Evolutionary conservation across 352 stramenopile species (phyloP), one percentile per base, ranked within the genome.

Genomic region (Nothophytophthora sp.): DNA sequence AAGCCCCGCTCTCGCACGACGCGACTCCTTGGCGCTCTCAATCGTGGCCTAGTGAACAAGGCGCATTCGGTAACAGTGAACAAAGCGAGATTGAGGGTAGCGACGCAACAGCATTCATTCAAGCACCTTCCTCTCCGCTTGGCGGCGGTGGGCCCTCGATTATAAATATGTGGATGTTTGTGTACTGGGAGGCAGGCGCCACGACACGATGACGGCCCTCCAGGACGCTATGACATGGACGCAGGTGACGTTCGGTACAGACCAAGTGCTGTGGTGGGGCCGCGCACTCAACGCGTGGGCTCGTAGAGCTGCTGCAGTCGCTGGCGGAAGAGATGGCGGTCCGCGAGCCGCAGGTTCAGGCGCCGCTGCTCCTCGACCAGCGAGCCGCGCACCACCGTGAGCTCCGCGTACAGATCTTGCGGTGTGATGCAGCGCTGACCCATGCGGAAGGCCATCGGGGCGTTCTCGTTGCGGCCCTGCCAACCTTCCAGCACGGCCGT

Each of bases 281-380:
- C 10, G 10, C n/a, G 27, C 34, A 44, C 25, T 73, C 50, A 76
- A 29, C 36, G 49, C 33, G 67, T 60, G 41, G 67, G 67, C 35
- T 76, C 67, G 47, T 76, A 76, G 34, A 76, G 67, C 48, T 76
- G 67, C 46, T 73, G 62, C 32, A 76, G 55, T 1, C 67, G 54
- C 49, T 76, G 67, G 18, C 67, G 67, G 35, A 76, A 76, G 37
- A 73, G 67, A 22, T 73, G 60, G 41, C 67, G 67, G 42, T 76
- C 67, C 1, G 67, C 62, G 22, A 76, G 54, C 1, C 67, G 63
- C 46, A 76, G 42, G 42, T 70, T 76, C 15, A 76, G 50, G 28
- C 44, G 62, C 43, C 73, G 67, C 50, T 76, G 67, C 50, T 76
- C 67, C 27, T 76, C 67, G n/a, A 76, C 32, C 16, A 76, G 62